A percentile compares a stretch with the other conserved stretches of the same genome.
Conservation (phyloP, 768 basidiomycete genomes). For the Naganishia onofrii region DNA sequence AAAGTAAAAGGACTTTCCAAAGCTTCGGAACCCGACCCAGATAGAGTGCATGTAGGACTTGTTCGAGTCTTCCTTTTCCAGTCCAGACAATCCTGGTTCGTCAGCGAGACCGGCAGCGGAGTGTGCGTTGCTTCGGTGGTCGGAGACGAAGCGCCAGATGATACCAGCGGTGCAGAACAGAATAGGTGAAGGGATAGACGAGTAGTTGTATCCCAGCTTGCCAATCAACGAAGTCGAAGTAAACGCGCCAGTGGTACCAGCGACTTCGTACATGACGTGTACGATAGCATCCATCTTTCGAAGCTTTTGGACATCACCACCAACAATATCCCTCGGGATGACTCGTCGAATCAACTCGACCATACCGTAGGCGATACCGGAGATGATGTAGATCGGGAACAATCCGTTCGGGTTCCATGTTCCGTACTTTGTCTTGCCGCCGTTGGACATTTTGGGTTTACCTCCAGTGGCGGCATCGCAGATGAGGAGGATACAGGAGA, state of each 20-base stretch:
- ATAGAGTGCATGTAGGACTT: constrained; percentile 29
- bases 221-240: constrained; percentile 41
- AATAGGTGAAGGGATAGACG: constrained; percentile 36
- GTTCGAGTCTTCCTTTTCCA: constrained; percentile 24
- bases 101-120: neutral
- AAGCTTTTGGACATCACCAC: constrained; percentile 42
- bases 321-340: constrained; percentile 38
- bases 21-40: constrained; percentile 31
- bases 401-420: constrained; percentile 37
- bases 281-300: constrained; percentile 43
- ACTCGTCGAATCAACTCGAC: constrained; percentile 47
- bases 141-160: constrained; percentile 37
- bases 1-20: constrained; percentile 34
- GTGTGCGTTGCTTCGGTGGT: constrained; percentile 17
- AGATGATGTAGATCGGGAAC: constrained; percentile 40
- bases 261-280: constrained; percentile 46
- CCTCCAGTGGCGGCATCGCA: constrained; percentile 42
- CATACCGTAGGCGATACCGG: constrained; percentile 45
- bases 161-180: constrained; percentile 39
- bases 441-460: constrained; percentile 25
- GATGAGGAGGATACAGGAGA: constrained; percentile 41
- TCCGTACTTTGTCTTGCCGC: constrained; percentile 38
- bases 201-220: constrained; percentile 43
- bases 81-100: constrained; percentile 11
- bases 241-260: constrained; percentile 46